Base-by-base conservation (phyloP, 2,329 filamentous ascomycete species). In the Helminthosporium solani region DNA sequence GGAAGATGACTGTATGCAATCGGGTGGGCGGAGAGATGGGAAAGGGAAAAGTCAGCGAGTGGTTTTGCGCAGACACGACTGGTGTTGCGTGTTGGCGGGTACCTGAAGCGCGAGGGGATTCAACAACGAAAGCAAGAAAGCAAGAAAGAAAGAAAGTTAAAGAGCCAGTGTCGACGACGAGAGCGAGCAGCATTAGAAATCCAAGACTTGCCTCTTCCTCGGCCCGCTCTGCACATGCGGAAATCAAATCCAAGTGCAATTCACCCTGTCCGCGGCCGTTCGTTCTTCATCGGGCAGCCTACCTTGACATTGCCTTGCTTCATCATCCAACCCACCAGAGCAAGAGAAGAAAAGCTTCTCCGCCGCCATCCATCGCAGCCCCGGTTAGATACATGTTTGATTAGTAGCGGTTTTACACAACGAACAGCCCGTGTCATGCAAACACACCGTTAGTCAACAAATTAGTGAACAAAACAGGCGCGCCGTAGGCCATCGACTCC, bases 401-500 rank as follows among this genome's bases (percentile, higher is more conserved):
- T 41, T 44, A 49, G 46, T 33, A 33, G 18, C 15, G 11, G 15
- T 16, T 34, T 35, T 39, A 44, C 31, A 40, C 40, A 28, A n/a
- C 40, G 40, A 30, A 9, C 5, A 23, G 19, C 3, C 25, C 7
- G 14, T 7, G 16, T 19, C 25, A 35, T 19, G 16, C 28, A 36
- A 21, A n/a, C 12, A 14, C 18, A 8, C 6, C 9, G 25, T 49
- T 49, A 45, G 42, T 45, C 42, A 49, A 38, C 6, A 33, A 16
- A 16, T 49, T 42, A 49, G 46, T 25, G 44, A 18, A 36, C 25
- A 25, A 27, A 39, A 39, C 38, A 33, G 15, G 31, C 36, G 33
- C 36, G 30, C 25, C 27, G 44, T 40, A 50, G 50, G 40, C 35
- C n/a, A n/a, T n/a, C n/a, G n/a, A n/a, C n/a, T n/a, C n/a, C n/a